Evolutionary conservation across 179 eudicot genomes (phyloP).

Genomic region (Dionaea muscipula): DNA sequence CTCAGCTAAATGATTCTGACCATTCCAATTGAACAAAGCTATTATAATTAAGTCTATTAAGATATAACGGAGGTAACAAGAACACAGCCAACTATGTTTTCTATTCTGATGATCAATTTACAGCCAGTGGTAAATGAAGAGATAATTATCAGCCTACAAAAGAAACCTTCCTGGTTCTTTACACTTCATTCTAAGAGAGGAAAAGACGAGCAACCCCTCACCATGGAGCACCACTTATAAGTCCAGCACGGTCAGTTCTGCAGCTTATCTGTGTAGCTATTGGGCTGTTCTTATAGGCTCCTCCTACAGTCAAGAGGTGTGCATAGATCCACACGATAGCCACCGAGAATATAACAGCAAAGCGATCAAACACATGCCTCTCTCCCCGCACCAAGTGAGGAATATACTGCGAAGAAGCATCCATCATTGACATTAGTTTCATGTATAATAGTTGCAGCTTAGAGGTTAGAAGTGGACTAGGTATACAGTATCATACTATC

Average conservation of each 20-base stretch:
- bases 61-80: no score
- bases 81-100: no score
- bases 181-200: background rate
- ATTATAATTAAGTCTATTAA: no score
- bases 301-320: slow-evolving; percentile 73
- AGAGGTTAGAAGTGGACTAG: no score
- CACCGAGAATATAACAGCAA: slow-evolving; percentile 80
- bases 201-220: slow-evolving; percentile 15
- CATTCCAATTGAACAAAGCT: no score
- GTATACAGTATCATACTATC: no score
- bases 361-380: slow-evolving; percentile 54
- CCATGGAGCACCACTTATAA: slow-evolving; percentile 77
- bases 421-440: background rate
- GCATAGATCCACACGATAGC: slow-evolving; percentile 83
- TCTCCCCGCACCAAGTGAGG: slow-evolving; percentile 66
- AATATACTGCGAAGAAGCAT: slow-evolving; percentile 51
- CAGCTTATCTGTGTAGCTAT: slow-evolving; percentile 61
- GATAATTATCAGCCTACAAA: background rate
- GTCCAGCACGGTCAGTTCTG: slow-evolving; percentile 88
- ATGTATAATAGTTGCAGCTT: background rate
- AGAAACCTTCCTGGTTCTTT: background rate
- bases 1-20: background rate
- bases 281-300: slow-evolving; percentile 68
- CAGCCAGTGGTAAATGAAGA: background rate
- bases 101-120: no score